Conservation (phyloP, 2,329 filamentous ascomycete genomes). For the Kalaharituber pfeilii region DNA sequence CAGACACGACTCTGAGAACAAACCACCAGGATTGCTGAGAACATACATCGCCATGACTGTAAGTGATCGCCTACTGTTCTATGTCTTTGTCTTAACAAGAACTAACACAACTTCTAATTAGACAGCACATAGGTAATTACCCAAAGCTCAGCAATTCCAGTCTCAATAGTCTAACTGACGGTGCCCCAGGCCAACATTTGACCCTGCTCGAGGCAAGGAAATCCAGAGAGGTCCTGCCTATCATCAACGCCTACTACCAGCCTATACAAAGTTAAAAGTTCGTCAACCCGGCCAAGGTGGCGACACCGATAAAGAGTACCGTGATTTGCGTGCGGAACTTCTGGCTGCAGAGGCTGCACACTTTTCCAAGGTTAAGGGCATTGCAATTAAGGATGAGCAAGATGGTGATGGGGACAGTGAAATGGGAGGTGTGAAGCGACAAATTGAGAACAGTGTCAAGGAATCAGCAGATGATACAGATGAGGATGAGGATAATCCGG, state of each 20-base stretch:
- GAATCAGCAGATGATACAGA: constrained; percentile 27
- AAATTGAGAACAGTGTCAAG: constrained; percentile 27
- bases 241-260: constrained; percentile 86
- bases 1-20: no score
- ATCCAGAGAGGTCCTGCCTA: constrained; percentile 83
- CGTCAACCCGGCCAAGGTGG: constrained; percentile 81
- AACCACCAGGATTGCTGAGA: no score
- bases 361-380: constrained; percentile 55
- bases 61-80: no score
- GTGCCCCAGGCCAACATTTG: constrained; percentile 75
- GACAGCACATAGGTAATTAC: no score
- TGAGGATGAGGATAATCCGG: constrained; percentile 45
- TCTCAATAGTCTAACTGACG: neutral
- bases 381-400: constrained; percentile 30
- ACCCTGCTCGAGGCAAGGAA: constrained; percentile 89
- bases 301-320: constrained; percentile 47
- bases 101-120: no score
- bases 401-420: constrained; percentile 32
- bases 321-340: constrained; percentile 78
- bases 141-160: no score
- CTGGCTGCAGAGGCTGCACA: constrained; percentile 75
- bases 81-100: no score
- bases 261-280: constrained; percentile 82
- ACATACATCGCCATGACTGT: no score
- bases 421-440: constrained; percentile 22